phyloP scores from a whole-genome alignment of 768 basidiomycete genomes.

The Udeniomyces megalosporus region DNA sequence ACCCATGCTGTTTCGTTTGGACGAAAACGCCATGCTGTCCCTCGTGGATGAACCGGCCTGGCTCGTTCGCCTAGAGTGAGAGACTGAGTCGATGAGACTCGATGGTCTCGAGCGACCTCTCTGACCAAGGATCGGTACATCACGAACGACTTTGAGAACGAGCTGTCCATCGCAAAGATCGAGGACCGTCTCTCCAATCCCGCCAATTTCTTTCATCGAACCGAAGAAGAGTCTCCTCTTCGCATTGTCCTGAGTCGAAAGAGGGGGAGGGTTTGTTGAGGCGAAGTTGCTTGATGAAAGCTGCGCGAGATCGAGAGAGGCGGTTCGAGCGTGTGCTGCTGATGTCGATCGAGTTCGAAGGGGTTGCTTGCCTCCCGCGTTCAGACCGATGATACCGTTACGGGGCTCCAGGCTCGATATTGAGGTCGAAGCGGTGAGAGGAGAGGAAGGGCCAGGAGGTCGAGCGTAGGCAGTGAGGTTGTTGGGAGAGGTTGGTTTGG shows the following conservation, averaged over 20 bases:
- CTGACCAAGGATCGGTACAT: too few relatives aligned
- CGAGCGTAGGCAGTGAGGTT: background rate
- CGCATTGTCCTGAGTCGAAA: background rate
- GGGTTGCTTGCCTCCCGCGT: background rate
- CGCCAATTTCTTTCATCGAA: slow-evolving; percentile 1
- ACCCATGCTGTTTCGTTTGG: slow-evolving; percentile 1
- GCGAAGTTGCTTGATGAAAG: background rate
- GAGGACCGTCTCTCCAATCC: slow-evolving; percentile 6
- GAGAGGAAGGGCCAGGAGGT: background rate
- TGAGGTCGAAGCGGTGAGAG: background rate
- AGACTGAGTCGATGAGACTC: background rate
- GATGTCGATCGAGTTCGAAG: background rate
- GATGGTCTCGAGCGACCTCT: background rate
- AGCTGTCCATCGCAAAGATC: background rate
- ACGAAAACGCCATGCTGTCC: background rate
- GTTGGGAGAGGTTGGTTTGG: background rate
- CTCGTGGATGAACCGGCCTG: background rate
- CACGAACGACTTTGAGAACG: background rate
- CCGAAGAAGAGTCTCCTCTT: background rate
- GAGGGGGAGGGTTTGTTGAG: background rate
- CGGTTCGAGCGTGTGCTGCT: background rate
- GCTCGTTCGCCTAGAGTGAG: background rate
- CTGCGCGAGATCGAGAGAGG: background rate
- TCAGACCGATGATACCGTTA: background rate
- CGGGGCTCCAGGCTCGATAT: background rate